A percentile compares a stretch with the other conserved stretches of the same genome.
These are phyloP conservation scores for Blastobotrys parvus DNA, from an alignment of 805 yeast species.

Conservation along the genomic window DNA sequence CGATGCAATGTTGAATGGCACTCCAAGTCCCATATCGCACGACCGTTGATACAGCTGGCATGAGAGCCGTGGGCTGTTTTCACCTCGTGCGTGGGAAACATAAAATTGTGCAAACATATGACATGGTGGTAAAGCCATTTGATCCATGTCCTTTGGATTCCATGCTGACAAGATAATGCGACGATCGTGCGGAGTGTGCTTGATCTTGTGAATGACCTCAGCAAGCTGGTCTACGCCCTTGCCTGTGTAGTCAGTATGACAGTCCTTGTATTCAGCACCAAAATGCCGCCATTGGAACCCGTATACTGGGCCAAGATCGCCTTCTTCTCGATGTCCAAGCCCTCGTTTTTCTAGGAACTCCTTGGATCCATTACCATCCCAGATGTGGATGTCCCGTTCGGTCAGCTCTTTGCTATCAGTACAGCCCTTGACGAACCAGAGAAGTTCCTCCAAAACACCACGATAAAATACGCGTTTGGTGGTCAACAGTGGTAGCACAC, in stretches of 20 bases:
- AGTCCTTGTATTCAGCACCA: slow-evolving; percentile 84
- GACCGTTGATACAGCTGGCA: slow-evolving; percentile 92
- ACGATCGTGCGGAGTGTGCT: slow-evolving; percentile 87
- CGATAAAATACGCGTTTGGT: slow-evolving; percentile 87
- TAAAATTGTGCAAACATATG: slow-evolving; percentile 95
- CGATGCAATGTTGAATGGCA: slow-evolving; percentile 96
- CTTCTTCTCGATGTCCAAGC: slow-evolving; percentile 69
- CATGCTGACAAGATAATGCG: slow-evolving; percentile 93
- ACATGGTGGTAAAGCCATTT: slow-evolving; percentile 98
- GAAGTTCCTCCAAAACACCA: slow-evolving; percentile 79
- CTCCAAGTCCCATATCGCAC: slow-evolving; percentile 99
- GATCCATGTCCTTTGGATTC: slow-evolving; percentile 92
- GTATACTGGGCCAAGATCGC: slow-evolving; percentile 96
- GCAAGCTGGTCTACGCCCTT: slow-evolving; percentile 87
- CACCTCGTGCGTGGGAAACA: slow-evolving; percentile 45
- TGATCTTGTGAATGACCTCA: slow-evolving; percentile 69
- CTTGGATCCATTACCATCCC: slow-evolving; percentile 98
- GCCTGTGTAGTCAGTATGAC: slow-evolving; percentile 80
- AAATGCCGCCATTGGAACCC: slow-evolving; percentile 99
- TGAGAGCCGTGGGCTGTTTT: slow-evolving; percentile 56
- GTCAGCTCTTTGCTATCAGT: slow-evolving; percentile 77
- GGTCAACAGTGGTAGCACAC: slow-evolving; percentile 77
- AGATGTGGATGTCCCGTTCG: slow-evolving; percentile 85
- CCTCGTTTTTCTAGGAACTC: slow-evolving; percentile 84
- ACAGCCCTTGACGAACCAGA: slow-evolving; percentile 88